phyloP scores from a whole-genome alignment of 2,329 filamentous ascomycete genomes.

The Claviceps quebecensis region DNA sequence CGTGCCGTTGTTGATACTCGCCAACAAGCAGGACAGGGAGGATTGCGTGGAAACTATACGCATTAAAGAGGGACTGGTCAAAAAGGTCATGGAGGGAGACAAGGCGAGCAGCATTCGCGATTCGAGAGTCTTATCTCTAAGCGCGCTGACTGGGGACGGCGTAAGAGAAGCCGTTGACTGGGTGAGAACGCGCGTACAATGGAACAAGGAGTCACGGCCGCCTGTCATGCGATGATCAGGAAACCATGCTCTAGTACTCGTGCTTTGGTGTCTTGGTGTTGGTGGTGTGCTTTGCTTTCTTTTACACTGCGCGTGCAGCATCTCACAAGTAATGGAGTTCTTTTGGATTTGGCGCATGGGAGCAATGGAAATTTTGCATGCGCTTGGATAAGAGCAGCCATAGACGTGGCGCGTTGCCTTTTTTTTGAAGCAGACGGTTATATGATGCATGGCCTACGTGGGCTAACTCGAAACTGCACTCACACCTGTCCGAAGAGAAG shows the following conservation, averaged over 20 bases:
- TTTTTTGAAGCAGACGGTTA: no score
- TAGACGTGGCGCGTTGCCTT: neutral
- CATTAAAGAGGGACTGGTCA: constrained; percentile 92
- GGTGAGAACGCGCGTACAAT: constrained; percentile 81
- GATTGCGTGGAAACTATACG: constrained; percentile 95
- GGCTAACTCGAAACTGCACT: neutral
- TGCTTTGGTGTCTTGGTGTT: neutral
- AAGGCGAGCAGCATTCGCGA: constrained; percentile 77
- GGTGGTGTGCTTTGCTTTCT: neutral
- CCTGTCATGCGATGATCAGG: constrained; percentile 71
- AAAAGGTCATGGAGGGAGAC: constrained; percentile 90
- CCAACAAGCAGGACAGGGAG: constrained; percentile 95
- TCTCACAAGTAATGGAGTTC: constrained; percentile 4
- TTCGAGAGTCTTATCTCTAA: constrained; percentile 79
- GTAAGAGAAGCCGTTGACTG: constrained; percentile 96
- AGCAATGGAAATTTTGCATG: constrained; percentile 4
- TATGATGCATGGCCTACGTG: no score
- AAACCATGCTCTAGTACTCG: neutral
- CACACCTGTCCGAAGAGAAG: neutral
- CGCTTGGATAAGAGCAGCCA: constrained; percentile 4
- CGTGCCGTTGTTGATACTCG: constrained; percentile 80
- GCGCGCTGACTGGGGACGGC: constrained; percentile 75
- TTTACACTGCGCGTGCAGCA: neutral
- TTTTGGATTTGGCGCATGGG: neutral
- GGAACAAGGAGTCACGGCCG: constrained; percentile 88